A percentile compares a stretch with the other conserved stretches of the same genome.
These are phyloP conservation scores for Suillus weaverae DNA, from an alignment of 768 basidiomycete genomes.

Conservation along the genomic window DNA sequence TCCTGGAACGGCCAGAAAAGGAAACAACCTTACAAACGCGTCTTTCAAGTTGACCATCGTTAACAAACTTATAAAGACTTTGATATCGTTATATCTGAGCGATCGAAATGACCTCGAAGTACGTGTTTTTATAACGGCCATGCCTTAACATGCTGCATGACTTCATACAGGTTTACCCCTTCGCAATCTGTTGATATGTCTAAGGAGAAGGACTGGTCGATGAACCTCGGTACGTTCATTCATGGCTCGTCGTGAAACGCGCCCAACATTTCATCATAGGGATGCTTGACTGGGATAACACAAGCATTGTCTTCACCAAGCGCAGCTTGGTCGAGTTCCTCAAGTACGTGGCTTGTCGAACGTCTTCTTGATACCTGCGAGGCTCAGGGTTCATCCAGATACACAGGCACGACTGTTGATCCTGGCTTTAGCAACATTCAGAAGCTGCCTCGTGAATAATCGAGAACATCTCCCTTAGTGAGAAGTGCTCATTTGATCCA, in stretches of 20 bases:
- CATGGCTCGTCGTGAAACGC: background rate
- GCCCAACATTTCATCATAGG: conserved; percentile 38
- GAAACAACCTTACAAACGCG: background rate
- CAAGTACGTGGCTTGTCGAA: conserved; percentile 46
- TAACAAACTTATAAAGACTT: background rate
- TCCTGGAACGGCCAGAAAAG: conserved; percentile 1
- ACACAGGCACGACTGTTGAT: conserved; percentile 74
- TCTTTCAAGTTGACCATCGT: background rate
- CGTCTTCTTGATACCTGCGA: background rate
- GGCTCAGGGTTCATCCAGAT: conserved; percentile 45
- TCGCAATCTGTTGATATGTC: conserved; percentile 54
- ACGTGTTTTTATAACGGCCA: background rate
- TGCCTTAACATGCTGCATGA: background rate
- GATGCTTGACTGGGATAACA: conserved; percentile 79
- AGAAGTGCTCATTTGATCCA: background rate
- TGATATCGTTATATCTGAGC: background rate
- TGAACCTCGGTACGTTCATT: conserved; percentile 53
- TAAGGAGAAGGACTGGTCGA: conserved; percentile 74
- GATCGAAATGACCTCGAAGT: background rate
- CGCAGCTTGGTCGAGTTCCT: conserved; percentile 74
- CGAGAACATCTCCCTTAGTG: background rate
- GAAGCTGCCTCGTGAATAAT: conserved; percentile 66
- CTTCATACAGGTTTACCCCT: conserved; percentile 52
- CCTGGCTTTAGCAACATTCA: conserved; percentile 71
- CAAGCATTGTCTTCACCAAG: conserved; percentile 78